Percentiles rank a stretch among this genome's conserved stretches.
Evolutionary conservation across 2,329 filamentous ascomycete genomes (phyloP).

Genomic region (Pseudopithomyces maydicus): DNA sequence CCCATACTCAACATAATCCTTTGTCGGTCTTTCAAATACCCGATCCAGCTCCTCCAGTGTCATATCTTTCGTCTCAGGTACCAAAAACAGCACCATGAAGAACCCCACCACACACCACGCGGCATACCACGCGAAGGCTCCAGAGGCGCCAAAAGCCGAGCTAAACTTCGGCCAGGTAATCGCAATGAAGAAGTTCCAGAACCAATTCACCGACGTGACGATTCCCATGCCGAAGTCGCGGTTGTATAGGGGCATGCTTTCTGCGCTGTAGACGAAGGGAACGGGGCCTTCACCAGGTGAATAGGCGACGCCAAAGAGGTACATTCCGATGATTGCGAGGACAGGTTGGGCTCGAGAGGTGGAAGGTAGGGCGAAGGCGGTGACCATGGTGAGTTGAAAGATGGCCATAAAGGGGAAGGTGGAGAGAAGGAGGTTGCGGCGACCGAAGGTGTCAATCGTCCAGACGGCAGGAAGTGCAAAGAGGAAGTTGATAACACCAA

Average conservation of each 20-base stretch:
- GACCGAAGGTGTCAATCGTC: constrained; percentile 37
- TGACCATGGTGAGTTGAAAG: constrained; percentile 29
- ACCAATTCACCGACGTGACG: constrained; percentile 58
- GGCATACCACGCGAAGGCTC: constrained; percentile 61
- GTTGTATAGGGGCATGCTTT: constrained; percentile 48
- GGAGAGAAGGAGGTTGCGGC: constrained; percentile 29
- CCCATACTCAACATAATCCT: constrained; percentile 29
- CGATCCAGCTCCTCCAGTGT: constrained; percentile 52
- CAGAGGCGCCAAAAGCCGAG: constrained; percentile 52
- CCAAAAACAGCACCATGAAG: constrained; percentile 55
- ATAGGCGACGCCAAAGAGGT: constrained; percentile 49
- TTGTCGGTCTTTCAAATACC: constrained; percentile 59
- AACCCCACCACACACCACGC: constrained; percentile 58
- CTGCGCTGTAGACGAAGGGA: constrained; percentile 41
- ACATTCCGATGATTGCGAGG: constrained; percentile 44
- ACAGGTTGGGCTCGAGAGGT: constrained; percentile 20
- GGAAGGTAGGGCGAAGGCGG: constrained; percentile 25
- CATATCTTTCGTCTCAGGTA: constrained; percentile 55
- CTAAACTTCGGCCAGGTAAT: constrained; percentile 58
- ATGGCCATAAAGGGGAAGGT: constrained; percentile 34
- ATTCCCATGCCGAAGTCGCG: constrained; percentile 41
- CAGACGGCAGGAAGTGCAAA: constrained; percentile 33
- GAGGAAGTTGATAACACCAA: constrained; percentile 31
- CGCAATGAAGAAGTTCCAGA: constrained; percentile 58
- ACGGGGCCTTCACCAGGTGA: constrained; percentile 18